These are phyloP conservation scores for Monosporozyma servazzii DNA, from an alignment of 805 yeast genomes.

Conservation along the genomic window DNA sequence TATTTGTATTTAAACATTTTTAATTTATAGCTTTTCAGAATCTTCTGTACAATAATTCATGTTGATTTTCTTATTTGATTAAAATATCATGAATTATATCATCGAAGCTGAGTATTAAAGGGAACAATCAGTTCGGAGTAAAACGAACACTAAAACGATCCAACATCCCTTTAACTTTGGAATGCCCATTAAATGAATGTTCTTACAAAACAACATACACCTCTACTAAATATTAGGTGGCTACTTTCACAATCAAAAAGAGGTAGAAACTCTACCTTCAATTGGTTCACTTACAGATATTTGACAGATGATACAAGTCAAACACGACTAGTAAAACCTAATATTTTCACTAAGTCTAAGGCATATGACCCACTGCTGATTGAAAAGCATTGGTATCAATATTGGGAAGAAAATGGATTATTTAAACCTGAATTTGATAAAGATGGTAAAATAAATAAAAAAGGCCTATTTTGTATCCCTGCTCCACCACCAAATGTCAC, in stretches of 20 bases:
- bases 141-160: not conserved
- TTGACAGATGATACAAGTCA: not conserved
- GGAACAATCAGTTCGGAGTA: not conserved
- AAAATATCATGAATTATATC: not conserved
- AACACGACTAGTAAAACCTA: not conserved
- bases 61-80: not conserved
- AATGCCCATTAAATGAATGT: not conserved
- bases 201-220: not conserved
- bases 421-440: slow-evolving; percentile 75
- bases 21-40: not conserved
- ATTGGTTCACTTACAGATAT: not conserved
- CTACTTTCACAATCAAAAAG: not conserved
- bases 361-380: slow-evolving; percentile 85
- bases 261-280: not conserved
- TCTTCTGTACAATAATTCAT: not conserved
- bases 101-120: not conserved
- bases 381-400: slow-evolving; percentile 90
- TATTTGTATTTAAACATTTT: not conserved
- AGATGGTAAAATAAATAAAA: slow-evolving; percentile 64
- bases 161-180: not conserved
- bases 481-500: slow-evolving; percentile 98
- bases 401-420: slow-evolving; percentile 85
- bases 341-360: not conserved
- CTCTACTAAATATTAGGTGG: not conserved
- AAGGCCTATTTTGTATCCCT: slow-evolving; percentile 80